Evolutionary conservation across 768 basidiomycete genomes (phyloP), one percentile per base, ranked within the genome.

Genomic region (Kwoniella heveanensis): DNA sequence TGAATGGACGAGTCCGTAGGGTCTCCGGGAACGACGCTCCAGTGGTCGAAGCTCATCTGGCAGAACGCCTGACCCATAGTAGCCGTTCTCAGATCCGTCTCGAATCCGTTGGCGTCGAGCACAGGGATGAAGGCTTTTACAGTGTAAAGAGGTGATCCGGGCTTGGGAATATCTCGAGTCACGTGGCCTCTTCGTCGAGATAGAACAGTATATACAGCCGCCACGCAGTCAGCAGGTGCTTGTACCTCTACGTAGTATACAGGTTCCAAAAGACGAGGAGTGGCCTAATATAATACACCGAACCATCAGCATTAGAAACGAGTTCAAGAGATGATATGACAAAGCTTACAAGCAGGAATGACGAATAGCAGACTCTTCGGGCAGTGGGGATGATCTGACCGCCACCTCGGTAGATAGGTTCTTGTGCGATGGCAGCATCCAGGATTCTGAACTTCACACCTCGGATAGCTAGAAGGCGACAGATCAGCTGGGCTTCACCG

Each of bases 31-130:
- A 98, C 95, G 74, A 95, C 90, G 17, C 90, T 89, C 96, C 96
- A 99, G 74, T 99, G 96, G 80, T 98, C 95, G 80, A 98, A 99
- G 67, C 91, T 87, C 80, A 97, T 94, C 73, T 92, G 83, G 76
- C 93, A 96, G 83, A 97, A 98, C n/a, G 96, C 96, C 80, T 98
- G 96, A 26, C 96, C 96, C 81, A 96, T 92, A 25, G 96, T 99
- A 51, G 96, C 92, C 52, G 94, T 98, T 73, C 96, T 84, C 77
- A 99, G 82, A 82, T 99, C 96, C 3, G 94, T 96, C 83, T 99
- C 96, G 80, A 99, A 99, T 0, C 96, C 96, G 74, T 97, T 97
- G 49, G 96, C 91, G 77, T 99, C 96, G 67, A 99, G 92, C 50
- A 98, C 95, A 2, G 96, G 96, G 65, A 99, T 98, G 52, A 97